Conservation (phyloP, 495 filamentous ascomycete genomes). For the Penicillium coprophilum region DNA sequence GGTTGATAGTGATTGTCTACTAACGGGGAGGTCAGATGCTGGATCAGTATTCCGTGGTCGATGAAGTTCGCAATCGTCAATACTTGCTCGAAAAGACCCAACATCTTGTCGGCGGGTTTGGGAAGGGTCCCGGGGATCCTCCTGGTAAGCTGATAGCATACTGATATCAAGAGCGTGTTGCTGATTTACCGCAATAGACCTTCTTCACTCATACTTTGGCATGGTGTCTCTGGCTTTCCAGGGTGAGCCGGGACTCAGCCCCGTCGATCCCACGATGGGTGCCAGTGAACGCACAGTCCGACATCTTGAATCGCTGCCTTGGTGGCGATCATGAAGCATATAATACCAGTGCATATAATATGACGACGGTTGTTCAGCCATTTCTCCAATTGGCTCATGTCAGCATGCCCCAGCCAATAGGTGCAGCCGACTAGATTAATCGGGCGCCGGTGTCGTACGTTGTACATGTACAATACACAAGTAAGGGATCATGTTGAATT, state of each 20-base stretch:
- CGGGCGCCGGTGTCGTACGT: constrained; percentile 1
- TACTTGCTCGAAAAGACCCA: constrained; percentile 90
- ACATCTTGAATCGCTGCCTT: constrained; percentile 44
- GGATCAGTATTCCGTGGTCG: constrained; percentile 58
- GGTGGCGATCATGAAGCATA: constrained; percentile 32
- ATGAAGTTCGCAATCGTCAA: constrained; percentile 58
- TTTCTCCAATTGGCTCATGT: constrained; percentile 4
- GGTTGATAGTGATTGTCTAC: not conserved
- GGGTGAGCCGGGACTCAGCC: constrained; percentile 58
- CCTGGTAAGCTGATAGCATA: constrained; percentile 54
- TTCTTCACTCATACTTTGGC: constrained; percentile 88
- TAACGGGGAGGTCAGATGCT: constrained; percentile 56
- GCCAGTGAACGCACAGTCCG: constrained; percentile 51
- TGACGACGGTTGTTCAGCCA: constrained; percentile 11
- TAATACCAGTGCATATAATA: not conserved
- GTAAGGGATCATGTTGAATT: constrained; percentile 3
- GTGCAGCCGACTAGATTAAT: constrained; percentile 7
- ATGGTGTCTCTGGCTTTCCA: constrained; percentile 72
- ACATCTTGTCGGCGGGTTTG: constrained; percentile 87
- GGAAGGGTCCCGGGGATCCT: constrained; percentile 73
- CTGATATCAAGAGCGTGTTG: constrained; percentile 3
- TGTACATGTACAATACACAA: not conserved
- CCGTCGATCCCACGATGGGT: constrained; percentile 69
- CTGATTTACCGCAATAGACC: constrained; percentile 58
- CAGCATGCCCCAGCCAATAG: constrained; percentile 7